A percentile compares a stretch with the other conserved stretches of the same genome.
Evolutionary conservation across 495 filamentous ascomycete genomes (phyloP).

Genomic region (Talaromyces wortmannii): DNA sequence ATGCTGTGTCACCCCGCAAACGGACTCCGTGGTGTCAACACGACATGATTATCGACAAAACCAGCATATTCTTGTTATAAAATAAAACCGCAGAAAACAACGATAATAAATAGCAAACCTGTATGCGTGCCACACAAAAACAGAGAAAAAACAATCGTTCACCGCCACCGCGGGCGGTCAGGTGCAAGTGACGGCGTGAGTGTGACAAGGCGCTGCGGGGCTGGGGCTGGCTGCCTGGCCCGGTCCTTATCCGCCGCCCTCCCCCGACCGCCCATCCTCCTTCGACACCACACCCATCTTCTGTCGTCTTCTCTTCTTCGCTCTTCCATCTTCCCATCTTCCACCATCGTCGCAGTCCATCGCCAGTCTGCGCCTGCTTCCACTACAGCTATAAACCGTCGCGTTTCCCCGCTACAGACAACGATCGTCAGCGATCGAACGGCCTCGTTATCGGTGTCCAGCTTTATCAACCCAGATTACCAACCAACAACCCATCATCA

Average conservation of each 20-base stretch:
- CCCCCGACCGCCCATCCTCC: background rate
- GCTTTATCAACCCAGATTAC: background rate
- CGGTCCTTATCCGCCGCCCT: background rate
- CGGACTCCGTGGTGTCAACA: too few relatives aligned
- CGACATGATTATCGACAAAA: too few relatives aligned
- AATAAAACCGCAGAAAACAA: too few relatives aligned
- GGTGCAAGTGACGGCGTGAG: background rate
- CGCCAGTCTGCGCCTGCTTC: background rate
- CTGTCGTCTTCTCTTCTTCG: background rate
- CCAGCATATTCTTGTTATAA: too few relatives aligned
- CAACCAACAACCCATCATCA: constrained; percentile 30
- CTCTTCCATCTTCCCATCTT: background rate
- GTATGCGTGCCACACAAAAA: too few relatives aligned
- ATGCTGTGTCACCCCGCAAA: too few relatives aligned
- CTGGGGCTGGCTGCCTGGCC: background rate
- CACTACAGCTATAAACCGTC: background rate
- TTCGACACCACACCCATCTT: background rate
- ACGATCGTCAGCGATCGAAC: background rate
- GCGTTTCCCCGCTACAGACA: background rate
- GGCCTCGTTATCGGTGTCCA: background rate
- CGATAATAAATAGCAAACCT: too few relatives aligned
- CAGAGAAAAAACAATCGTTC: too few relatives aligned
- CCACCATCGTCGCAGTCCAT: background rate
- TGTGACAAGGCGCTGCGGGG: background rate
- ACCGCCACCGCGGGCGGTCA: background rate